These are phyloP conservation scores for Kuraishia piskuri DNA, from an alignment of 805 yeast genomes.

Conservation along the genomic window DNA sequence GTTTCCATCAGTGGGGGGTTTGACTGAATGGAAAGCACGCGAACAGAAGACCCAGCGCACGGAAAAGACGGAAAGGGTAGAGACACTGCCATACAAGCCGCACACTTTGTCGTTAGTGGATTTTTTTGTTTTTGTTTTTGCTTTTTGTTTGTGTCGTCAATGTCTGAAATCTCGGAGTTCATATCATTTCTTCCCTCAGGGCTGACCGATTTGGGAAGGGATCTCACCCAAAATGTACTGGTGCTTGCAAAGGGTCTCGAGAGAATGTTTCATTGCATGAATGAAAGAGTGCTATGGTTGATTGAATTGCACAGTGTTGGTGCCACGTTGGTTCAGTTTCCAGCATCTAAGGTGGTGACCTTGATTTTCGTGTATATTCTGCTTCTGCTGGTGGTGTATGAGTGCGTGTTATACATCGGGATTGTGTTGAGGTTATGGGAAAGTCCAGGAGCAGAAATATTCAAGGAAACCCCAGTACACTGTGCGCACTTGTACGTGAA, in stretches of 20 bases:
- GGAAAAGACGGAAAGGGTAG: not conserved
- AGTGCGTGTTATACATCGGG: conserved; percentile 14
- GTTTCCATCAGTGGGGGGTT: too few species aligned
- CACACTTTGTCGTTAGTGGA: not conserved
- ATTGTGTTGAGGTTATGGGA: conserved; percentile 17
- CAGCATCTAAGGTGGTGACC: conserved; percentile 17
- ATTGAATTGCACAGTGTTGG: conserved; percentile 5
- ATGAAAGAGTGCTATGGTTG: not conserved
- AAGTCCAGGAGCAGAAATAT: conserved; percentile 38
- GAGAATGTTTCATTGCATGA: not conserved
- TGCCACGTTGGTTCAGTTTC: conserved; percentile 12
- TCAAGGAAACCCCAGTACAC: conserved; percentile 67
- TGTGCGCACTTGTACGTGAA: conserved; percentile 65
- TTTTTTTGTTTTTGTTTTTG: too few species aligned
- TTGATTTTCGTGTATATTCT: conserved; percentile 15
- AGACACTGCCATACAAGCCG: too few species aligned
- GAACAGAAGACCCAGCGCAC: too few species aligned
- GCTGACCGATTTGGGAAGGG: not conserved
- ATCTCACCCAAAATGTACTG: not conserved
- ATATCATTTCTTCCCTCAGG: not conserved
- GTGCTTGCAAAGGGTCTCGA: not conserved
- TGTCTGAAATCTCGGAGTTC: not conserved
- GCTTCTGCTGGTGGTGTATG: conserved; percentile 14
- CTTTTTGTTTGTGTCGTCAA: not conserved
- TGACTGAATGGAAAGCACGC: too few species aligned